Conservation (phyloP, 2,329 filamentous ascomycete species). For the Xylaria multiplex region DNA sequence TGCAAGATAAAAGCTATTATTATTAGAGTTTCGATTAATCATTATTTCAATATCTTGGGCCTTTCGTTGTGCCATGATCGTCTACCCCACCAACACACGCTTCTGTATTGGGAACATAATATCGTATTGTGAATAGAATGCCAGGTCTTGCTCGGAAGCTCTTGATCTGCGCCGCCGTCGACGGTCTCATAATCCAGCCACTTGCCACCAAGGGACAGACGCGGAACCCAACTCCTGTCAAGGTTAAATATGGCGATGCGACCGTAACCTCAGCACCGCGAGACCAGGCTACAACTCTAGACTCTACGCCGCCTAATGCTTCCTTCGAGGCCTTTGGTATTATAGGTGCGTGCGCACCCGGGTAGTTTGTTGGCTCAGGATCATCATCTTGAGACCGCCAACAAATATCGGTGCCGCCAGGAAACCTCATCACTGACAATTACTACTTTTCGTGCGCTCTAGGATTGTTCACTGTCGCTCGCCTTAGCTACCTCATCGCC, state of each 20-base stretch:
- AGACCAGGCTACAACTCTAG: conserved; percentile 54
- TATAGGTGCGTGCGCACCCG: conserved; percentile 57
- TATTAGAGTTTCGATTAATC: not conserved
- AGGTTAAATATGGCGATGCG: conserved; percentile 75
- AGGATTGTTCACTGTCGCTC: conserved; percentile 88
- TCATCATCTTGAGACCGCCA: not conserved
- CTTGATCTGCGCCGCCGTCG: conserved; percentile 80
- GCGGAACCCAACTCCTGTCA: conserved; percentile 63
- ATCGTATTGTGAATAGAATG: conserved; percentile 55
- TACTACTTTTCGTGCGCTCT: conserved; percentile 11
- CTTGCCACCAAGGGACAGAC: conserved; percentile 66
- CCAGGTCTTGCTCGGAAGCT: conserved; percentile 82
- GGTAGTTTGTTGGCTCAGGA: not conserved
- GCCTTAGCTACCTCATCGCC: conserved; percentile 83
- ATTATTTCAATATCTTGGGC: not conserved
- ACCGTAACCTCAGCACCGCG: conserved; percentile 56
- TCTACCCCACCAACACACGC: conserved; percentile 12
- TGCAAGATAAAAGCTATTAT: not conserved
- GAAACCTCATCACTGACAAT: conserved; percentile 23
- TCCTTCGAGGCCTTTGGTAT: conserved; percentile 70
- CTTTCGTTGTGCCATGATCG: conserved; percentile 16
- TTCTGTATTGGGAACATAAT: conserved; percentile 28
- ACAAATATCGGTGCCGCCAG: conserved; percentile 2
- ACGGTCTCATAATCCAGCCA: conserved; percentile 84
- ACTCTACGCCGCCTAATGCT: conserved; percentile 56